Conservation (phyloP, 352 stramenopile species). For the Globisporangium barbulae region DNA sequence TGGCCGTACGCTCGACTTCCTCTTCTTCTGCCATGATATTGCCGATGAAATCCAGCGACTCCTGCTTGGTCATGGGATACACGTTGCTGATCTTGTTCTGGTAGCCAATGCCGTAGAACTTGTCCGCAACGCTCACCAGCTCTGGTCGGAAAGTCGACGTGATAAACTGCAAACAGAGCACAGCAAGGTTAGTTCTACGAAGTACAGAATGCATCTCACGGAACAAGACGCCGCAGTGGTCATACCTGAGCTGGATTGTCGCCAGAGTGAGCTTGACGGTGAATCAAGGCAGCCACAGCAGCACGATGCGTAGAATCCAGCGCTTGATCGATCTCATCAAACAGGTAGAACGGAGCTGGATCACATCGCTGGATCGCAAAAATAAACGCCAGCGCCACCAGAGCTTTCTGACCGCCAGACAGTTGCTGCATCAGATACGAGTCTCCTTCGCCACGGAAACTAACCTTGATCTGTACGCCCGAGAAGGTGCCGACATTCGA, state of each 20-base stretch:
- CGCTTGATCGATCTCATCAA: slow-evolving; percentile 99
- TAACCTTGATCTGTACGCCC: slow-evolving; percentile 98
- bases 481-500: slow-evolving; percentile 91
- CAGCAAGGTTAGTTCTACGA: slow-evolving; percentile 7
- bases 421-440: slow-evolving; percentile 98
- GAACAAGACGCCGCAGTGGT: background rate
- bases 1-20: slow-evolving; percentile 41
- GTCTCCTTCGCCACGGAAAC: slow-evolving; percentile 94
- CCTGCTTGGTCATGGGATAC: slow-evolving; percentile 94
- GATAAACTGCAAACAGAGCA: slow-evolving; percentile 83
- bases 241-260: slow-evolving; percentile 95
- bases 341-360: slow-evolving; percentile 99
- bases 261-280: slow-evolving; percentile 93
- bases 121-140: slow-evolving; percentile 96
- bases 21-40: slow-evolving; percentile 90
- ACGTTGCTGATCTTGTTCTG: slow-evolving; percentile 98
- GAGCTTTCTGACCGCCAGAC: slow-evolving; percentile 98
- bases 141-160: slow-evolving; percentile 99
- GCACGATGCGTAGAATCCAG: slow-evolving; percentile 98
- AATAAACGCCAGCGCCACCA: slow-evolving; percentile 99
- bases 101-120: slow-evolving; percentile 98
- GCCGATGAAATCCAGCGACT: slow-evolving; percentile 96
- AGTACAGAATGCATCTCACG: slow-evolving; percentile 6
- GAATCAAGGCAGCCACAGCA: slow-evolving; percentile 95
- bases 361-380: slow-evolving; percentile 99